Evolutionary conservation across 2,329 filamentous ascomycete genomes (phyloP), one percentile per base, ranked within the genome.

Genomic region (Pseudogymnoascus sp.): DNA sequence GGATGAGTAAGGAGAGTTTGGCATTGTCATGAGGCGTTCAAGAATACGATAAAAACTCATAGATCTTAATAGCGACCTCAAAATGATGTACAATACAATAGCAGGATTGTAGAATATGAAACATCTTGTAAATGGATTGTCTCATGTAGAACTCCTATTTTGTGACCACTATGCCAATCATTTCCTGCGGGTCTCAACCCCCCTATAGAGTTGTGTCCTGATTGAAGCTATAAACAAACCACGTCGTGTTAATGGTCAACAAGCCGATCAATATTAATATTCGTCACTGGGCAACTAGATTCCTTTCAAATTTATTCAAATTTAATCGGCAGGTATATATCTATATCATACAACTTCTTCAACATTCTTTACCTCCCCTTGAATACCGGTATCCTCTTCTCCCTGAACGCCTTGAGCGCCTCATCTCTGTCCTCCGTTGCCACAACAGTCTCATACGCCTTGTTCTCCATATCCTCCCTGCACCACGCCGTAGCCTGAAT

Each of bases 351-450:
- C 50, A 56, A 36, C n/a, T 34, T 21, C 10, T 21, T 36, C 4
- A 56, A 21, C 5, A 3, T 36, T 56, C n/a, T 59, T 75, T 73
- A 82, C 69, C 78, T 73, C 11, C 87, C 87, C 69, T 79, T 86
- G 72, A 89, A 90, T n/a, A 79, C 78, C 14, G 87, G 87, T 75
- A 83, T 87, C 70, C 88, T 82, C 82, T 90, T 90, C 78, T 90
- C 88, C 62, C 78, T 81, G 78, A 99, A 99, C 0, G 95, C 95
- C 74, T 78, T 84, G 67, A 99, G 79, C 37, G 95, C 95, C 81
- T 97, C 95, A 70, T 91, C 81, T 65, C 93, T 82, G 78, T 99
- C 95, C 73, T 93, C 88, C 0, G 91, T 96, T 66, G 82, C 83
- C 14, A 97, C 83, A 3, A 97, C 91, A 25, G 87, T 81, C 71